Evolutionary conservation across 1,284 basidiomycete genomes (phyloP).

Genomic region (Trametes pubescens): DNA sequence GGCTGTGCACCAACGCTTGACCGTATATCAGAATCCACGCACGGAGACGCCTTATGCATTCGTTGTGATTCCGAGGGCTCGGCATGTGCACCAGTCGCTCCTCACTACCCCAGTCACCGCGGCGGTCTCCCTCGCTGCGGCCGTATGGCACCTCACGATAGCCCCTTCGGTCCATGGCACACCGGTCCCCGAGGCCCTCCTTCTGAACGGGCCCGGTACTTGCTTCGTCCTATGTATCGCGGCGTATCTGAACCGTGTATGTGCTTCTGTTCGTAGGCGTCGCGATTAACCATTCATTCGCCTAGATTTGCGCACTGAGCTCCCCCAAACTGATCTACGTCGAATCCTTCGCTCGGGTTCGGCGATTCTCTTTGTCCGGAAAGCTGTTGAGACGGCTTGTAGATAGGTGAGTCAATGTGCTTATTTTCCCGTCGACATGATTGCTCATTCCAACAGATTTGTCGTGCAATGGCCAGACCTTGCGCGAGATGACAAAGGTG

Average conservation of each 20-base stretch:
- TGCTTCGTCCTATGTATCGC: conserved; percentile 85
- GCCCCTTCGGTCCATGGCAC: conserved; percentile 49
- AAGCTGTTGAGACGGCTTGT: conserved; percentile 83
- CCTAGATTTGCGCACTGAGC: conserved; percentile 77
- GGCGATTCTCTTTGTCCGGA: conserved; percentile 84
- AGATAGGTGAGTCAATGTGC: conserved; percentile 65
- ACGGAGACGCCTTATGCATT: conserved; percentile 53
- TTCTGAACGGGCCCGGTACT: conserved; percentile 97
- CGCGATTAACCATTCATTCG: not conserved
- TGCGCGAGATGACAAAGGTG: conserved; percentile 49
- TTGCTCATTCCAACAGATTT: conserved; percentile 60
- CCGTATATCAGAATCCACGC: conserved; percentile 20
- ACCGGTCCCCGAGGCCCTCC: conserved; percentile 77
- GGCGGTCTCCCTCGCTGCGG: conserved; percentile 62
- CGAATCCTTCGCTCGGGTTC: conserved; percentile 94
- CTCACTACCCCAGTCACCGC: conserved; percentile 74
- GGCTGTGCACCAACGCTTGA: conserved; percentile 21
- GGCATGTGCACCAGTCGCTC: conserved; percentile 83
- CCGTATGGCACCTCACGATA: conserved; percentile 66
- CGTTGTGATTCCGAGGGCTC: conserved; percentile 83
- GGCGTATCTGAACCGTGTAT: conserved; percentile 79
- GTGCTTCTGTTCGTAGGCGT: conserved; percentile 39
- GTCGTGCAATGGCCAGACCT: conserved; percentile 87
- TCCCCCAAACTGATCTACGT: conserved; percentile 88
- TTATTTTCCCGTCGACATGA: conserved; percentile 8